These are phyloP conservation scores for Xylaria intraflava DNA, from an alignment of 495 filamentous ascomycete species.

Conservation along the genomic window DNA sequence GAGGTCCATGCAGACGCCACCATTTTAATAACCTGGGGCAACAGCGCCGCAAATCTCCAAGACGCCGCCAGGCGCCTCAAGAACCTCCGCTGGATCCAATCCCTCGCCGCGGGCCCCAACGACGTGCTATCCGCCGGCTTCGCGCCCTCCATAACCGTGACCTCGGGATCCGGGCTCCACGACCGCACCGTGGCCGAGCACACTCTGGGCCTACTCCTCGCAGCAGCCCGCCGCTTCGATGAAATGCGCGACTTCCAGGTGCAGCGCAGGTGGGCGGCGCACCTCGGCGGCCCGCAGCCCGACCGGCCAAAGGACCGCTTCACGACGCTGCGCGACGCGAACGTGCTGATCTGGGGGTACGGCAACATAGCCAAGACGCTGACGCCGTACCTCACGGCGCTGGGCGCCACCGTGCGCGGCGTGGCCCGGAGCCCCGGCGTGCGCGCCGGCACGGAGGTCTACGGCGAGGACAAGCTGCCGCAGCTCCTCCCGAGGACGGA, in stretches of 20 bases:
- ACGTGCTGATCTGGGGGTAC: constrained; percentile 64
- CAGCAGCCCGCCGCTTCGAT: constrained; percentile 45
- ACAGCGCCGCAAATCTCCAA: constrained; percentile 44
- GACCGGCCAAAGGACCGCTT: constrained; percentile 43
- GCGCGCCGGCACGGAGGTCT: constrained; percentile 49
- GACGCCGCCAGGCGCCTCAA: constrained; percentile 44
- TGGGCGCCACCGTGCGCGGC: constrained; percentile 41
- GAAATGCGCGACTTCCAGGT: constrained; percentile 54
- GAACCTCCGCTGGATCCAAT: constrained; percentile 54
- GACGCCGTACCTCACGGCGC: constrained; percentile 57
- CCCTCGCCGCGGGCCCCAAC: constrained; percentile 55
- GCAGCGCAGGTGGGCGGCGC: constrained; percentile 46
- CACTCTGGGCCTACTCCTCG: constrained; percentile 46
- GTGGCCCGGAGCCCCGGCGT: constrained; percentile 51
- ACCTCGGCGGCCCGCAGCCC: constrained; percentile 51
- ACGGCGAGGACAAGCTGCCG: constrained; percentile 33
- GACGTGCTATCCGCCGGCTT: constrained; percentile 55
- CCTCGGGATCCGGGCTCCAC: constrained; percentile 55
- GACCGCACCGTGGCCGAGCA: constrained; percentile 57
- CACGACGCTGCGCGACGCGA: constrained; percentile 48
- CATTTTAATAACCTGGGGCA: constrained; percentile 52
- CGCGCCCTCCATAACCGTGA: constrained; percentile 33
- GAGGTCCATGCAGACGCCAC: constrained; percentile 47
- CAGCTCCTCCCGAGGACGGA: constrained; percentile 63
- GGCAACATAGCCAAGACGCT: constrained; percentile 79